Evolutionary conservation across 495 filamentous ascomycete species (phyloP).

Genomic region (Hypoxylon fuscum): DNA sequence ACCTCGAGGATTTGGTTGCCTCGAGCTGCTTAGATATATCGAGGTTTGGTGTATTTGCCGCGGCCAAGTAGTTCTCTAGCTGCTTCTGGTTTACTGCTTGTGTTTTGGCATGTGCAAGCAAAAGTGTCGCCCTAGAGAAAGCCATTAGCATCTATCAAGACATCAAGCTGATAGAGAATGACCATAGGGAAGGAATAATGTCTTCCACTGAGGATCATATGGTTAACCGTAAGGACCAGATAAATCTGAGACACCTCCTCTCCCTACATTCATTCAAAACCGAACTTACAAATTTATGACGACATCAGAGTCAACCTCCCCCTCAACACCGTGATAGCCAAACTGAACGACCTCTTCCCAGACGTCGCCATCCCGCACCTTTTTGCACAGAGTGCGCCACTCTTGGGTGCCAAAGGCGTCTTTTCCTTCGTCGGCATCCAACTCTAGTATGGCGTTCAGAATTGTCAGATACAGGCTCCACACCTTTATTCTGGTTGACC

Average conservation of each 20-base stretch:
- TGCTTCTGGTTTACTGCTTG: conserved; percentile 85
- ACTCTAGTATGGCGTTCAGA: conserved; percentile 86
- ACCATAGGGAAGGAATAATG: not conserved
- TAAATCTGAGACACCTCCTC: not conserved
- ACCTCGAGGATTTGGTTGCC: conserved; percentile 36
- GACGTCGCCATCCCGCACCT: conserved; percentile 83
- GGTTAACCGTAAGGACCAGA: too few relatives aligned
- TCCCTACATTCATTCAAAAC: not conserved
- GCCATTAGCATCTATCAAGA: conserved; percentile 13
- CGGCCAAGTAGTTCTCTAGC: conserved; percentile 89
- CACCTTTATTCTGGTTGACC: conserved; percentile 86
- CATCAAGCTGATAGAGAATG: not conserved
- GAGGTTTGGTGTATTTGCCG: conserved; percentile 73
- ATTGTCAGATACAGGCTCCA: conserved; percentile 97
- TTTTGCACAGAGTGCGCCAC: conserved; percentile 81
- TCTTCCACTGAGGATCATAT: not conserved
- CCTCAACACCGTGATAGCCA: conserved; percentile 86
- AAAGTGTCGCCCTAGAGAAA: conserved; percentile 73
- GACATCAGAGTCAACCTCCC: conserved; percentile 92
- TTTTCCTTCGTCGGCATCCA: conserved; percentile 91
- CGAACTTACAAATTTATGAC: conserved; percentile 85
- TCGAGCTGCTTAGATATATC: conserved; percentile 69
- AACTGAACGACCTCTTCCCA: conserved; percentile 91
- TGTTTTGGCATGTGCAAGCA: conserved; percentile 84
- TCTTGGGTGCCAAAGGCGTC: conserved; percentile 81